Evolutionary conservation across 1,284 basidiomycete genomes (phyloP).

Genomic region (Tilletia horrida): DNA sequence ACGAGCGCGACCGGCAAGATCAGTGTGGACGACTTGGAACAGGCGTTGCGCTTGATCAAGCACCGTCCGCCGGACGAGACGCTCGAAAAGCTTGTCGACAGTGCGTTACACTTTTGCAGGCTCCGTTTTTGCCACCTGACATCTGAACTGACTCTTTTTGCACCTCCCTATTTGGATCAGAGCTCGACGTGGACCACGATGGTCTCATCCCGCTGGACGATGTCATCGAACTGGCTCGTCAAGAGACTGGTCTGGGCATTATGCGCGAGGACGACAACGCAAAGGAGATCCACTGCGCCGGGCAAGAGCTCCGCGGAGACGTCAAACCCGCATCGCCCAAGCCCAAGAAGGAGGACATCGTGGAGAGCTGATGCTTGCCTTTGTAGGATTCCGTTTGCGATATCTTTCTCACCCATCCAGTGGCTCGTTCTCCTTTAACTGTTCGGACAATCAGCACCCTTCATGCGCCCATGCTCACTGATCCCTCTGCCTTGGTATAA

Average conservation of each 20-base stretch:
- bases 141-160: neutral
- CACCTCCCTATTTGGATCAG: too few species aligned
- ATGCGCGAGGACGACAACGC: constrained; percentile 43
- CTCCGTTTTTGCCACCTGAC: neutral
- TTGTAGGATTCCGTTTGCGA: too few species aligned
- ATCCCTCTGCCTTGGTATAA: too few species aligned
- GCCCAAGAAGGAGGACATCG: constrained; percentile 47
- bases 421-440: too few species aligned
- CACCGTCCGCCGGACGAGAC: constrained; percentile 85
- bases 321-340: constrained; percentile 24
- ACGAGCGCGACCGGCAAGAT: constrained; percentile 88
- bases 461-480: too few species aligned
- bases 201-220: constrained; percentile 69
- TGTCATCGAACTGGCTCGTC: constrained; percentile 54
- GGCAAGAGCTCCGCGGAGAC: constrained; percentile 26
- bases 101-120: neutral
- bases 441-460: too few species aligned
- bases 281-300: constrained; percentile 40
- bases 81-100: constrained; percentile 82
- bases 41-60: constrained; percentile 87
- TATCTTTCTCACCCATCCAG: too few species aligned
- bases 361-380: constrained; percentile 26
- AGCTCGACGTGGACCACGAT: constrained; percentile 92
- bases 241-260: constrained; percentile 54
- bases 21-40: constrained; percentile 81